Evolutionary conservation across 2,329 filamentous ascomycete species (phyloP).

Genomic region (Colletotrichum acutatum): DNA sequence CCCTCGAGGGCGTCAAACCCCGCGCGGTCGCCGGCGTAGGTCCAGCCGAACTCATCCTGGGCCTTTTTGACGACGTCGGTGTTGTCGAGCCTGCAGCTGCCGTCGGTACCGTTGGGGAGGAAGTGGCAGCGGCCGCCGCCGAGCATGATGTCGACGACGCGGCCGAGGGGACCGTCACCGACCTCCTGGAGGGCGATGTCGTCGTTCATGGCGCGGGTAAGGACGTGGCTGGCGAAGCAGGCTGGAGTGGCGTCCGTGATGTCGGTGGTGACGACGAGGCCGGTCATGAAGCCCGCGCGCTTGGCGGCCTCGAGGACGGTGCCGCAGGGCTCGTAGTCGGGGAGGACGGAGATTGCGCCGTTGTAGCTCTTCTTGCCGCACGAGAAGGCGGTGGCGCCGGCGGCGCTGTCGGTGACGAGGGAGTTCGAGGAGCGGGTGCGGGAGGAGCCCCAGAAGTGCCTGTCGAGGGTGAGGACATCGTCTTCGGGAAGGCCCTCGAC

Average conservation of each 20-base stretch:
- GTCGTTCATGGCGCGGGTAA: slow-evolving; percentile 83
- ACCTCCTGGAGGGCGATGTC: slow-evolving; percentile 93
- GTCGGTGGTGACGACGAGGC: slow-evolving; percentile 92
- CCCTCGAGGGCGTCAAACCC: slow-evolving; percentile 80
- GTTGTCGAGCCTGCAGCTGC: slow-evolving; percentile 84
- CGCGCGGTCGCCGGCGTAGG: slow-evolving; percentile 76
- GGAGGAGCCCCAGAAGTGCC: slow-evolving; percentile 90
- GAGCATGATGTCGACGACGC: slow-evolving; percentile 90
- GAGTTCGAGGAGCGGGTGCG: slow-evolving; percentile 86
- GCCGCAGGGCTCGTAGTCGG: slow-evolving; percentile 87
- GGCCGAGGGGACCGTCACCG: slow-evolving; percentile 86
- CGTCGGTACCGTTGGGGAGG: slow-evolving; percentile 80
- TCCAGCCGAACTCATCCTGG: slow-evolving; percentile 80
- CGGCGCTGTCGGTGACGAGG: slow-evolving; percentile 93
- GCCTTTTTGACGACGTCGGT: slow-evolving; percentile 81
- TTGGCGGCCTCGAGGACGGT: slow-evolving; percentile 95
- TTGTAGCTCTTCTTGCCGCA: slow-evolving; percentile 97
- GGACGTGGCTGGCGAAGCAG: slow-evolving; percentile 91
- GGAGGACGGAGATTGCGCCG: slow-evolving; percentile 90
- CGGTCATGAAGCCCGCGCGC: slow-evolving; percentile 89
- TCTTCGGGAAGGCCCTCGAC: slow-evolving; percentile 77
- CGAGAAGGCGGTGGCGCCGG: slow-evolving; percentile 96
- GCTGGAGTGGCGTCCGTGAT: slow-evolving; percentile 97
- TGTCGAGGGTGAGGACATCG: slow-evolving; percentile 83
- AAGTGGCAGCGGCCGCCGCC: slow-evolving; percentile 96